Evolutionary conservation across 2,329 filamentous ascomycete species (phyloP).

Genomic region (Scolecobasidium constrictum): DNA sequence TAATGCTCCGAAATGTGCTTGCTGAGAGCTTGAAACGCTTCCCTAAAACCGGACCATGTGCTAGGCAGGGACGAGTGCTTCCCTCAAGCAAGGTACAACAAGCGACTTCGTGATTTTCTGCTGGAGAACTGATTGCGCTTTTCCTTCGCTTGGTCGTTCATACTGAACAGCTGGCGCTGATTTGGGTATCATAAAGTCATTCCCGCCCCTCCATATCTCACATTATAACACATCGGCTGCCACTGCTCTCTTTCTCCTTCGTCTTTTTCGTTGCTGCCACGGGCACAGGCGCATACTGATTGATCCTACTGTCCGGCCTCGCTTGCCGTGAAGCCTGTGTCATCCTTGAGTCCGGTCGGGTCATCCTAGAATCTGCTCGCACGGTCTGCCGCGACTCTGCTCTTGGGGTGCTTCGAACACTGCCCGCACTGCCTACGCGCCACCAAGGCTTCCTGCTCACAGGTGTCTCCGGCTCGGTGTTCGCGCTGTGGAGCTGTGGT

Average conservation of each 20-base stretch:
- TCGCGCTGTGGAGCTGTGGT: not conserved
- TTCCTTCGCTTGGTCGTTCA: too few relatives aligned
- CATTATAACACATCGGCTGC: not conserved
- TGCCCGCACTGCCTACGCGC: not conserved
- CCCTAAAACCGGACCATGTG: too few relatives aligned
- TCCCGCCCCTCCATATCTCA: not conserved
- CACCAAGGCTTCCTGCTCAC: not conserved
- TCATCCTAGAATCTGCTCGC: not conserved
- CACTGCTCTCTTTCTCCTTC: conserved; percentile 1
- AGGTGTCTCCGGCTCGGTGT: conserved; percentile 6
- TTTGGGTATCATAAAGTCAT: not conserved
- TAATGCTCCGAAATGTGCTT: too few relatives aligned
- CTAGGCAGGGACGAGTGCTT: too few relatives aligned
- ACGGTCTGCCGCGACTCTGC: not conserved
- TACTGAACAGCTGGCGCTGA: not conserved
- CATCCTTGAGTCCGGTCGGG: not conserved
- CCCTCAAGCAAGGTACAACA: too few relatives aligned
- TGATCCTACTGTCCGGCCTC: too few relatives aligned
- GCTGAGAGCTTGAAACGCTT: too few relatives aligned
- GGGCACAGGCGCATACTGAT: not conserved
- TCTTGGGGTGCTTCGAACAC: not conserved
- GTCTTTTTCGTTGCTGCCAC: not conserved
- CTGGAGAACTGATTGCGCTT: too few relatives aligned
- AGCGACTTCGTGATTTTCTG: too few relatives aligned
- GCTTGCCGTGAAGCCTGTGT: too few relatives aligned